Conservation (phyloP, 148 eudicot species). For the Vaccinium vitisidaea region DNA sequence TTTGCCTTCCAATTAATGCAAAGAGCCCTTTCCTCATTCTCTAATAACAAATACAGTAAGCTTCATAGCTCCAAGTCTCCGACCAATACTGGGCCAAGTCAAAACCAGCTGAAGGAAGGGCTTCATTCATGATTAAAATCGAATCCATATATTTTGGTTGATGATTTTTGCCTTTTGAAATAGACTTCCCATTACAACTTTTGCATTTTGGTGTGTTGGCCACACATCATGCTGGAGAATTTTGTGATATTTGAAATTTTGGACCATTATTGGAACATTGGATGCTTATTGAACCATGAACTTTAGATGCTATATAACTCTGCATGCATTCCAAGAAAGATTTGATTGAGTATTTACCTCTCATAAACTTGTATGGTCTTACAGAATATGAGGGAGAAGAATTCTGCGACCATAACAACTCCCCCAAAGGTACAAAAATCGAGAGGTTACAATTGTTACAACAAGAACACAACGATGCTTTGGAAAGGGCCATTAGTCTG, state of each 20-base stretch:
- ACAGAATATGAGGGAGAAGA: slow-evolving; percentile 54
- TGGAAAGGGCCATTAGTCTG: slow-evolving; percentile 78
- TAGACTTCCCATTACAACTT: neutral
- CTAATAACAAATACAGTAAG: neutral
- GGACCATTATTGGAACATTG: neutral
- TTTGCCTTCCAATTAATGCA: neutral
- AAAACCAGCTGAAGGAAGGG: neutral
- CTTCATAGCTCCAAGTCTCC: neutral
- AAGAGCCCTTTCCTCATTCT: neutral
- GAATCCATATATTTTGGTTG: neutral
- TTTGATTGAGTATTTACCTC: neutral
- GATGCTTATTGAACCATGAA: neutral
- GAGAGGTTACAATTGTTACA: slow-evolving; percentile 63
- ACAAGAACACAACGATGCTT: slow-evolving; percentile 86
- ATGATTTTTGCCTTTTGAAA: neutral
- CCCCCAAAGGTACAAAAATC: slow-evolving; percentile 62
- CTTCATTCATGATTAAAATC: neutral
- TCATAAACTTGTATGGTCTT: neutral
- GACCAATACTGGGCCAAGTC: neutral
- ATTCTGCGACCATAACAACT: slow-evolving; percentile 38
- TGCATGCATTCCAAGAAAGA: neutral
- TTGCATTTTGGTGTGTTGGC: neutral
- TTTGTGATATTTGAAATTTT: neutral
- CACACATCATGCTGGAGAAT: neutral
- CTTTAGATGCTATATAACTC: neutral